phyloP scores from a whole-genome alignment of 495 filamentous ascomycete genomes.

The Wilcoxina mikolae region DNA sequence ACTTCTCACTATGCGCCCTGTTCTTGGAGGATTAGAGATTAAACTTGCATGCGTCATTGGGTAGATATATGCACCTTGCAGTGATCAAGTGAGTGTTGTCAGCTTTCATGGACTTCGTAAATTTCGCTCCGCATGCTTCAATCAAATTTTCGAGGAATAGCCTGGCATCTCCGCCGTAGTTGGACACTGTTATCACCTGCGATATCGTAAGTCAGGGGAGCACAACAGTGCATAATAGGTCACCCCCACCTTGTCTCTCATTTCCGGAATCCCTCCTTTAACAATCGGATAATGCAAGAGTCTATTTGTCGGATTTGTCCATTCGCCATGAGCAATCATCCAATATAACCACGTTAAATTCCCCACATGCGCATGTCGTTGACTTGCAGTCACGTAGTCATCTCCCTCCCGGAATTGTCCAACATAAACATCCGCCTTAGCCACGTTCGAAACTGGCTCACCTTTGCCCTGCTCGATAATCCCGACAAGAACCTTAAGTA shows the following conservation, averaged over 20 bases:
- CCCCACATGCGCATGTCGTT: slow-evolving; percentile 63
- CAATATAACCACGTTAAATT: slow-evolving; percentile 90
- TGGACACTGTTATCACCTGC: slow-evolving; percentile 64
- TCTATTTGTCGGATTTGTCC: slow-evolving; percentile 64
- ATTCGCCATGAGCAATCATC: slow-evolving; percentile 72
- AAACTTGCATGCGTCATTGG: slow-evolving; percentile 5
- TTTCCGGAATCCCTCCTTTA: slow-evolving; percentile 58
- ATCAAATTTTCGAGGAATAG: slow-evolving; percentile 89
- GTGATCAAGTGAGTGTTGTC: slow-evolving; percentile 95
- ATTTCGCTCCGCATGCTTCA: slow-evolving; percentile 63
- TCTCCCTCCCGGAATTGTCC: slow-evolving; percentile 73
- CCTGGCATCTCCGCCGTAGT: slow-evolving; percentile 88
- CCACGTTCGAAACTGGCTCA: slow-evolving; percentile 46
- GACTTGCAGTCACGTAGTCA: slow-evolving; percentile 62
- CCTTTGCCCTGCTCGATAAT: slow-evolving; percentile 59
- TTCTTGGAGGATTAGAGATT: slow-evolving; percentile 3
- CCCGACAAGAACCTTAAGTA: slow-evolving; percentile 50
- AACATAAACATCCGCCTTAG: slow-evolving; percentile 63
- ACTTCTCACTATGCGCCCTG: slow-evolving; percentile 76
- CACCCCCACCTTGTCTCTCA: slow-evolving; percentile 41
- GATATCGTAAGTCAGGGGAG: slow-evolving; percentile 5
- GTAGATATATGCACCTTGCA: slow-evolving; percentile 32
- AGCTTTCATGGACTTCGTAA: slow-evolving; percentile 80
- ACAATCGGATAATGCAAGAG: slow-evolving; percentile 83
- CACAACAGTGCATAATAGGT: background rate